phyloP scores from a whole-genome alignment of 2,329 filamentous ascomycete genomes.

The Stromatinia cepivora region DNA sequence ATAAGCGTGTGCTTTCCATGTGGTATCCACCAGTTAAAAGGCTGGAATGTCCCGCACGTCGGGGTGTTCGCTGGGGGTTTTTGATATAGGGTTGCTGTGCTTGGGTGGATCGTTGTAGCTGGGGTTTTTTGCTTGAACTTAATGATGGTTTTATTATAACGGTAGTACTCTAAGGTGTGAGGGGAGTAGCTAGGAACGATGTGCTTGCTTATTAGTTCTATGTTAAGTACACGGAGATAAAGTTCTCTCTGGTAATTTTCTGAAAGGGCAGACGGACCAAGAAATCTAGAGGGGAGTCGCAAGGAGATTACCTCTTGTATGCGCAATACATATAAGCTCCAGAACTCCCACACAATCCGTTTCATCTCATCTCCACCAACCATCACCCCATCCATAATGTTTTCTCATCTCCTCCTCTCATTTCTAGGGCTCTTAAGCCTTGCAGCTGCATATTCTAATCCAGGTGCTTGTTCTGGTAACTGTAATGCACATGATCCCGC shows the following conservation, averaged over 20 bases:
- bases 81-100: background rate
- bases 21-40: background rate
- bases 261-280: background rate
- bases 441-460: slow-evolving; percentile 40
- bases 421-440: slow-evolving; percentile 19
- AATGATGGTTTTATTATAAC: background rate
- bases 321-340: background rate
- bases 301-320: background rate
- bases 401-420: slow-evolving; percentile 3
- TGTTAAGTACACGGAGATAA: background rate
- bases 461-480: slow-evolving; percentile 44
- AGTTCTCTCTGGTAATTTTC: background rate
- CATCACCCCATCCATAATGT: background rate
- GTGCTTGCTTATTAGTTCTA: background rate
- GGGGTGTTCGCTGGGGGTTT: background rate
- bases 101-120: background rate
- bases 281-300: background rate
- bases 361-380: background rate
- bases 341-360: background rate
- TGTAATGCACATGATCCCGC: slow-evolving; percentile 47
- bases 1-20: background rate
- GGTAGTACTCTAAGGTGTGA: background rate
- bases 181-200: no score
- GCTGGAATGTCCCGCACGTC: no score
- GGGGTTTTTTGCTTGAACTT: background rate